Evolutionary conservation across 805 yeast genomes (phyloP), one percentile per base, ranked within the genome.

Genomic region (Maudiozyma bulderi): DNA sequence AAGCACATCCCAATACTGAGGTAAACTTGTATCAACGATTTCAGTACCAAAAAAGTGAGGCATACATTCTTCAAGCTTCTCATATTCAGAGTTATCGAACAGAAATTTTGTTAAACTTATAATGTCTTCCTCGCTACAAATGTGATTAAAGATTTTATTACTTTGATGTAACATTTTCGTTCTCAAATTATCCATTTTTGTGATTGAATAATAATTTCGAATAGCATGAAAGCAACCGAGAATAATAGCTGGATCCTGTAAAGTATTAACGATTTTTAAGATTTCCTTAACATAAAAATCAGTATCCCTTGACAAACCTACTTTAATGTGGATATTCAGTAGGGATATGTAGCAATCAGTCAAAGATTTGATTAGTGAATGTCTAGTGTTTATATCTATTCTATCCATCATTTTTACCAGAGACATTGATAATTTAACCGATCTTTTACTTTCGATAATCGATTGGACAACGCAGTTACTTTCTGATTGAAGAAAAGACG

Each of bases 231-330:
- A 44, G 20, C 60, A 47, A 13, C 48, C 50, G 43, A 53, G 64
- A 3, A 60, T 57, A 7, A 56, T 50, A 5, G 57, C 47, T 6
- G 70, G 68, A 9, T 61, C 65, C 6, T 52, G 51, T 7, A 65
- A 35, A 1, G 64, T 55, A 4, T 62, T 56, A 14, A 73, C 58
- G 10, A 78, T 57, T 35, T 66, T 69, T 6, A 65, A 62, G 37
- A 77, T 67, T 54, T 84, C 90, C 6, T 68, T 67, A 3, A 73
- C 53, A 61, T 74, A 83, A 57, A 72, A 80, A 2, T 74, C 72
- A 44, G 81, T 73, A 48, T 84, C 88, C 52, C 77, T 78, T 0
- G 80, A 66, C 3, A 81, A 57, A 0, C 90, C 89, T 38, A 78
- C 58, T 37, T 71, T 74, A 13, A 71, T 63, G 47, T 73, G 69